Evolutionary conservation across 768 basidiomycete genomes (phyloP).

Genomic region (Boletus vermiculosoides): DNA sequence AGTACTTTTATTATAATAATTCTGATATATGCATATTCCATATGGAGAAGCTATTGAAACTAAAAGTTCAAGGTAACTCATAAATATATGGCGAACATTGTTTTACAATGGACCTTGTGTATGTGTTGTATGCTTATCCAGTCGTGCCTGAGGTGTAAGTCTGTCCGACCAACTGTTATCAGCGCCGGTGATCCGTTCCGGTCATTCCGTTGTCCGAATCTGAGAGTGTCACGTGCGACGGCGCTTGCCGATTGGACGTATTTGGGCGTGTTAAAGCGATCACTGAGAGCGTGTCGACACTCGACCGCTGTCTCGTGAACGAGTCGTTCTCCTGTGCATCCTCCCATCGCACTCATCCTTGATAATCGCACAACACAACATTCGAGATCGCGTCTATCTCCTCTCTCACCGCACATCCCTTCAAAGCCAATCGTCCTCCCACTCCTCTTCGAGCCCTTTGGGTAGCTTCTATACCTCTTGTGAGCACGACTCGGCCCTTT

Average conservation of each 20-base stretch:
- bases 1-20: too few relatives aligned
- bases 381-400: slow-evolving; percentile 16
- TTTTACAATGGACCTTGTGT: too few relatives aligned
- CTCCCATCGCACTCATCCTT: slow-evolving; percentile 22
- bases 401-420: neutral
- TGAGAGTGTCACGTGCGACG: slow-evolving; percentile 28
- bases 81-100: too few relatives aligned
- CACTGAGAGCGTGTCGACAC: slow-evolving; percentile 22
- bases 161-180: too few relatives aligned
- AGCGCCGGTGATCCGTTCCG: slow-evolving; percentile 14
- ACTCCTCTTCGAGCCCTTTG: neutral
- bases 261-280: slow-evolving; percentile 35
- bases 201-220: slow-evolving; percentile 18
- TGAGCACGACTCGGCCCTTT: slow-evolving; percentile 9
- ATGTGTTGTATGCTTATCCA: too few relatives aligned
- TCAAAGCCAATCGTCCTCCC: slow-evolving; percentile 1
- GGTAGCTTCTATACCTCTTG: slow-evolving; percentile 9
- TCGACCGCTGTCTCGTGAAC: slow-evolving; percentile 17
- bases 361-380: slow-evolving; percentile 18
- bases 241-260: slow-evolving; percentile 31
- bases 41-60: too few relatives aligned
- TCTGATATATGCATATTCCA: too few relatives aligned
- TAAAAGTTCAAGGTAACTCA: too few relatives aligned
- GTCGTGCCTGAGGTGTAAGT: too few relatives aligned
- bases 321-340: slow-evolving; percentile 12